Evolutionary conservation across 176 grass and related monocot species (phyloP), one percentile per base, ranked within the genome.

Genomic region (Bonia amplexicaulis): DNA sequence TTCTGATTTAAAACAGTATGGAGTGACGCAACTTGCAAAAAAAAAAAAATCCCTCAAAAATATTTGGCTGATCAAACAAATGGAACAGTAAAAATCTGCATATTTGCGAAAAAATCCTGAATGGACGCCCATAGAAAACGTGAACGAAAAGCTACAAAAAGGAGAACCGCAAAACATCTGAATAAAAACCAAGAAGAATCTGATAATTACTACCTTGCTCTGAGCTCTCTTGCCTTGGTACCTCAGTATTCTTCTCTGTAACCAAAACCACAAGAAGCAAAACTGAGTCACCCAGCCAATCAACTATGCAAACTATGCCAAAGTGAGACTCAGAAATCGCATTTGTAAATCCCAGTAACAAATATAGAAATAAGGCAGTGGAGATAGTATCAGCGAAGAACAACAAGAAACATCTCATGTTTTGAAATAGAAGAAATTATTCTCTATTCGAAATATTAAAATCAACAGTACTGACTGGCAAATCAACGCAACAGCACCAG

Each of bases 161-260:
- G 16, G 16, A 16, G 3, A 58, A n/a, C 27, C 7, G 6, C 37
- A 20, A 26, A 26, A 68, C 9, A 27, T 33, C 42, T 77, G 40
- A 75, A 68, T 42, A 19, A 45, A 78, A 69, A n/a, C 49, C 45
- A 23, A 69, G n/a, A 39, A 60, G 11, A 84, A 62, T 49, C 41
- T 1, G 62, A 40, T 71, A 82, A 68, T 44, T 64, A 25, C 16
- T 66, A 98, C 93, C 96, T 95, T 89, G 89, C 66, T 98, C 91
- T 31, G 78, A 81, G 47, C 42, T 90, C 66, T 71, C 83, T 65
- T 84, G 88, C 49, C 78, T 90, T 63, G 88, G 51, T 71, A 71
- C 47, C 80, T 92, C 89, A 47, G 33, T 76, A 23, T 58, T 87
- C 85, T 86, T 95, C 84, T 94, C 85, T 91, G 85, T 7, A 80